Evolutionary conservation across 495 filamentous ascomycete species (phyloP), one percentile per base, ranked within the genome.

Genomic region (Evernia prunastri): DNA sequence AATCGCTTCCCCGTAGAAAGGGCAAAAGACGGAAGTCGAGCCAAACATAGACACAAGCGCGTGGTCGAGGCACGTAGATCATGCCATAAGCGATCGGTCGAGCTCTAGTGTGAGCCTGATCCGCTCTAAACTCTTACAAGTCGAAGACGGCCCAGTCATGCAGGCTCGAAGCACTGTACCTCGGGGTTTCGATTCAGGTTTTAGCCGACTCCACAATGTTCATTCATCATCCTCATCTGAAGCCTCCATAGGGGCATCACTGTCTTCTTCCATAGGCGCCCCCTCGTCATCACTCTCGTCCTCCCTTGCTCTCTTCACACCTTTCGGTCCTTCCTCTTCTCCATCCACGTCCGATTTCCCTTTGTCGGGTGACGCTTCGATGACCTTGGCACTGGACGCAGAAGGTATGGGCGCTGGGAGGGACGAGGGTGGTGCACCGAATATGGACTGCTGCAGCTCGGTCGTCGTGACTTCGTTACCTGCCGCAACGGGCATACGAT

Each of bases 381-480:
- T 76, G 36, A 15, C 18, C 69, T 56, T 37, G 79, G 78, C 68
- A 78, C 80, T 56, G 73, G 63, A n/a, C 72, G 72, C 39, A 74
- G 72, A 33, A 15, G 51, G 27, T 6, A 54, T 25, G 70, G 76
- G 73, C 25, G 73, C 68, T 27, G 79, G 75, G 60, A 77, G 71
- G 17, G 77, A 71, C 11, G 77, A 73, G 15, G 85, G 84, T 47
- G 88, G 87, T 5, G 82, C 84, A 66, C 84, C 86, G 74, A 94
- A 93, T 62, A 94, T 92, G 63, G 86, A 89, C 69, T 90, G 89
- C 70, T 92, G 89, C 15, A 90, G 77, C 62, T 91, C 89, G 4
- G 86, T 90, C 35, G 89, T 82, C n/a, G 74, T 80, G 20, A 79
- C 77, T 27, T 79, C 80, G 8, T 76, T 78, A 9, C 79, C 75